Evolutionary conservation across 495 filamentous ascomycete species (phyloP), one percentile per base, ranked within the genome.

Genomic region (Cercophora scortea): DNA sequence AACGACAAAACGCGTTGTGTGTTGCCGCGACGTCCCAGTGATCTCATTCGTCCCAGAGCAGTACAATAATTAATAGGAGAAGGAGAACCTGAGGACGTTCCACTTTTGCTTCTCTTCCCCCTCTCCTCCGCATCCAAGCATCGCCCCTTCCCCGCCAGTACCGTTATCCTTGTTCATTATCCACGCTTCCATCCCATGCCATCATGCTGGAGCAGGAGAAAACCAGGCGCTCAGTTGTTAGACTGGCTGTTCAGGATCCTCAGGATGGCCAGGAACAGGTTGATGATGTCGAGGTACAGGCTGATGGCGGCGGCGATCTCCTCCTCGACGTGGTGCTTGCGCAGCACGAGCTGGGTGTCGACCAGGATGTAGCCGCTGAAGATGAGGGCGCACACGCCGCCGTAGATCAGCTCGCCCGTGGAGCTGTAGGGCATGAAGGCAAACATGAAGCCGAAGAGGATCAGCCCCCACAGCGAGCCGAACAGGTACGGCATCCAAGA

Each of bases 301-400:
- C 87, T 88, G 64, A 99, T 95, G 1, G 90, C 85, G 46, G 93
- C 93, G 0, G 90, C 91, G 65, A 99, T 96, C 78, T 99, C 93
- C 79, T 99, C 93, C 72, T 99, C 93, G 48, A 95, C 90, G 63
- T 98, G 94, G 61, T 95, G 91, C 66, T 93, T 88, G 55, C 90
- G 82, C 81, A 98, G 84, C 32, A 98, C 82, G 46, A 98, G 71
- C 78, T 97, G 92, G 2, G 93, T 98, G 66, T 98, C 93, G 16
- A 97, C 89, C 5, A 98, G 76, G 55, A 97, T 92, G 67, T 97
- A 99, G 0, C 77, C 92, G 35, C 82, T 87, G 77, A 99, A 99
- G 55, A 99, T 78, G 25, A 99, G 69, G 4, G 93, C 91, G 0
- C 82, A 78, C 11, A 90, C 63, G 2, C 84, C 86, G 40, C 88